Percentiles rank a stretch among this genome's conserved stretches.
phyloP scores from a whole-genome alignment of 202 grass and related monocot species.

The Schoenoplectus triqueter region DNA sequence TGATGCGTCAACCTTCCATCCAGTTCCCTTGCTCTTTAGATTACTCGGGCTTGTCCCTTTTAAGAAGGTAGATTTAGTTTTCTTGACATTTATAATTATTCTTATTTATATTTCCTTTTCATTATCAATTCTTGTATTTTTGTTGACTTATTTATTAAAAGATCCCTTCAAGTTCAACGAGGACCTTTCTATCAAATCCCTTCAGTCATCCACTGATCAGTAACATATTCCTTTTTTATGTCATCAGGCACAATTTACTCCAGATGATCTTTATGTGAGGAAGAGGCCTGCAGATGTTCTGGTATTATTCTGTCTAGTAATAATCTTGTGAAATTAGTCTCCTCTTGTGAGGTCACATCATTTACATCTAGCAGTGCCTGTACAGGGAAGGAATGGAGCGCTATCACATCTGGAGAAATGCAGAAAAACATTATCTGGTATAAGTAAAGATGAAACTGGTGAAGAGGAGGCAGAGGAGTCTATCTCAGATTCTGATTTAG shows the following conservation, averaged over 20 bases:
- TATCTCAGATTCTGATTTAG: conserved; percentile 82
- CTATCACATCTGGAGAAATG: conserved; percentile 48
- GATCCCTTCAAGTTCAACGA: conserved; percentile 10
- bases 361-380: conserved; percentile 39
- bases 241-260: conserved; percentile 78
- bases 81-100: conserved; percentile 18
- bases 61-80: conserved; percentile 57
- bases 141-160: neutral
- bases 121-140: neutral
- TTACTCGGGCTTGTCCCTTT: conserved; percentile 76
- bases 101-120: conserved; percentile 23
- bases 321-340: conserved; percentile 22
- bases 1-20: conserved; percentile 70
- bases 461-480: conserved; percentile 42
- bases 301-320: conserved; percentile 46
- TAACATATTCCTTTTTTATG: conserved; percentile 2
- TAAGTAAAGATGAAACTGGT: conserved; percentile 52
- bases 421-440: conserved; percentile 57
- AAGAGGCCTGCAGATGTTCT: conserved; percentile 64
- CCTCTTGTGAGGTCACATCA: conserved; percentile 28
- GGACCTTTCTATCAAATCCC: conserved; percentile 37
- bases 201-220: conserved; percentile 20
- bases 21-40: conserved; percentile 68
- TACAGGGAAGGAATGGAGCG: conserved; percentile 52
- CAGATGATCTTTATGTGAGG: conserved; percentile 84